These are phyloP conservation scores for Sambucus nigra DNA, from an alignment of 129 eudicot species.

Conservation along the genomic window DNA sequence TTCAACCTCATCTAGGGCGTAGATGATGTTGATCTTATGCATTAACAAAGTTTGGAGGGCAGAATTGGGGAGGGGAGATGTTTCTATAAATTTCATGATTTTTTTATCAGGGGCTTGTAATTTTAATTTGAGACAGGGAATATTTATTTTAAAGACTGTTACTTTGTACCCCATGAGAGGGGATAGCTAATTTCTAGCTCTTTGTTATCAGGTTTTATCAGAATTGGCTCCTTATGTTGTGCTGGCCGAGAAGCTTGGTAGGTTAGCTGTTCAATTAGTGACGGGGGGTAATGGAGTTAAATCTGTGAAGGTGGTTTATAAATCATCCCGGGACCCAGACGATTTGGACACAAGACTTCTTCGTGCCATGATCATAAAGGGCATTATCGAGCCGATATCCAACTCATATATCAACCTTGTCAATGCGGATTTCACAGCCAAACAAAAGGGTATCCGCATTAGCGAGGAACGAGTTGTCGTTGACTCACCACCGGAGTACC, in stretches of 20 bases:
- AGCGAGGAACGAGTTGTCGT: slow-evolving; percentile 49
- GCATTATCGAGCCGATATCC: slow-evolving; percentile 72
- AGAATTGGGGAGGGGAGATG: too few relatives aligned
- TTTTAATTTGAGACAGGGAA: too few relatives aligned
- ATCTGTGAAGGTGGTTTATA: slow-evolving; percentile 48
- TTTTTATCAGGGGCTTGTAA: too few relatives aligned
- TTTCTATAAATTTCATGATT: too few relatives aligned
- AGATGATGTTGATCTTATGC: too few relatives aligned
- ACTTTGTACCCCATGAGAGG: neutral
- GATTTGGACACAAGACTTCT: slow-evolving; percentile 74
- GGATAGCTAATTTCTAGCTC: neutral
- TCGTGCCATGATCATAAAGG: slow-evolving; percentile 69
- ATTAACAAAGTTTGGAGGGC: too few relatives aligned
- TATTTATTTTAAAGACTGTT: neutral
- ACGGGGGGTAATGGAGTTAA: slow-evolving; percentile 76
- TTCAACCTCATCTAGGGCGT: too few relatives aligned
- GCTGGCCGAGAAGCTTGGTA: slow-evolving; percentile 73
- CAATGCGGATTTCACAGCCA: slow-evolving; percentile 73
- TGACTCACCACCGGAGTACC: slow-evolving; percentile 37
- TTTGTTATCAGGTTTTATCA: slow-evolving; percentile 41
- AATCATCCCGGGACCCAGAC: slow-evolving; percentile 56
- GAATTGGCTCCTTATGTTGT: slow-evolving; percentile 69
- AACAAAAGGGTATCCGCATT: slow-evolving; percentile 59
- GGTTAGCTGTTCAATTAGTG: slow-evolving; percentile 67
- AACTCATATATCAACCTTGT: slow-evolving; percentile 56